Conservation (phyloP, 2,329 filamentous ascomycete genomes). For the Myriosclerotinia duriaeana region DNA sequence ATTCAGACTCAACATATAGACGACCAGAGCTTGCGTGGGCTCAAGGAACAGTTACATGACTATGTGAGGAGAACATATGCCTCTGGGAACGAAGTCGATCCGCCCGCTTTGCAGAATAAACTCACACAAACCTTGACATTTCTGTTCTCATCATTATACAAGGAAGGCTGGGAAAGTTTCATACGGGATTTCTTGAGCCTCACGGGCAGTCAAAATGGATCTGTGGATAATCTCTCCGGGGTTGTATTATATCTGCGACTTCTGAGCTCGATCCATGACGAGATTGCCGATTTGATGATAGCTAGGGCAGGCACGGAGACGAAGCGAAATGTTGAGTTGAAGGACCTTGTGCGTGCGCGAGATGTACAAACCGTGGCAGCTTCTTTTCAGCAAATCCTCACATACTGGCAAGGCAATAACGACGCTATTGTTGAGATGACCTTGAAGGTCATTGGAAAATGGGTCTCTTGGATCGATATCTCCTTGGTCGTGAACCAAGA, state of each 20-base stretch:
- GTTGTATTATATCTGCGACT: slow-evolving; percentile 87
- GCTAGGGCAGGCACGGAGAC: slow-evolving; percentile 74
- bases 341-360: slow-evolving; percentile 81
- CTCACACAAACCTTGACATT: slow-evolving; percentile 93
- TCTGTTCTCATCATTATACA: slow-evolving; percentile 85
- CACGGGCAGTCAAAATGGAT: slow-evolving; percentile 62
- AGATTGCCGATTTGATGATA: slow-evolving; percentile 91
- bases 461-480: slow-evolving; percentile 99
- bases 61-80: slow-evolving; percentile 79
- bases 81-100: slow-evolving; percentile 60
- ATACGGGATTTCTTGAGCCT: slow-evolving; percentile 85
- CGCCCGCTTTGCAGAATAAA: slow-evolving; percentile 85
- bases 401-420: slow-evolving; percentile 65
- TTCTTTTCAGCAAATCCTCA: slow-evolving; percentile 89
- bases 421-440: slow-evolving; percentile 81
- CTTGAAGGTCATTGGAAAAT: slow-evolving; percentile 88
- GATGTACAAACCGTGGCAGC: slow-evolving; percentile 85
- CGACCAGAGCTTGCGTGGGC: slow-evolving; percentile 65
- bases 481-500: slow-evolving; percentile 85
- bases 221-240: slow-evolving; percentile 67
- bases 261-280: slow-evolving; percentile 87
- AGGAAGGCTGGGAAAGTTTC: slow-evolving; percentile 82
- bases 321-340: slow-evolving; percentile 83
- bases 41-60: slow-evolving; percentile 78
- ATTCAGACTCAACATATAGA: slow-evolving; percentile 79